phyloP scores from a whole-genome alignment of 192 early-diverging fungal species.

The Umbelopsis sp. region DNA sequence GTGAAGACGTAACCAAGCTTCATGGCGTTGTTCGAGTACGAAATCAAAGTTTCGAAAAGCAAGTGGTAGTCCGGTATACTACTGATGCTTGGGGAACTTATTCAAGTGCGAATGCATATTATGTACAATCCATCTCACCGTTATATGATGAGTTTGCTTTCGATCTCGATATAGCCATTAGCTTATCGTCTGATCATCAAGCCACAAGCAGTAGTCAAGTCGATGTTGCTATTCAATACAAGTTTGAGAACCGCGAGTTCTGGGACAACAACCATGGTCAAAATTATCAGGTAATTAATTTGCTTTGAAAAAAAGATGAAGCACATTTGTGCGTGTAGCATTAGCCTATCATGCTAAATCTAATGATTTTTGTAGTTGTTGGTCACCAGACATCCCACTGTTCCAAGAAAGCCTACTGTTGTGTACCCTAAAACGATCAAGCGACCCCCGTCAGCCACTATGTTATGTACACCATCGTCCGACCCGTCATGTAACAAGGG shows the following conservation, averaged over 20 bases:
- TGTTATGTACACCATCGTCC: not conserved
- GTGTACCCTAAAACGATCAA: slow-evolving; percentile 20
- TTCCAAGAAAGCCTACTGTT: not conserved
- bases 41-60: slow-evolving; percentile 87
- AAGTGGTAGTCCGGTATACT: slow-evolving; percentile 78
- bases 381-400: slow-evolving; percentile 9
- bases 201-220: slow-evolving; percentile 39
- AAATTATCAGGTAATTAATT: slow-evolving; percentile 73
- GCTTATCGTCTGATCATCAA: slow-evolving; percentile 56
- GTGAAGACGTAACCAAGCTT: slow-evolving; percentile 2
- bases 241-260: slow-evolving; percentile 69
- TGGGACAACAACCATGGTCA: slow-evolving; percentile 95
- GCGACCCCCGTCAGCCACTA: slow-evolving; percentile 11
- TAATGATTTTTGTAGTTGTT: not conserved
- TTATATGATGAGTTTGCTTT: slow-evolving; percentile 29
- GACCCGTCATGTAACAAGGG: not conserved
- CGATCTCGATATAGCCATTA: slow-evolving; percentile 73
- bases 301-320: too few species aligned
- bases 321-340: too few species aligned
- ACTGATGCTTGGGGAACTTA: slow-evolving; percentile 79
- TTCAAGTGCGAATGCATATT: slow-evolving; percentile 65
- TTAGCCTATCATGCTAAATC: too few species aligned
- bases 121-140: slow-evolving; percentile 58
- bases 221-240: slow-evolving; percentile 70
- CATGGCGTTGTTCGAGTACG: slow-evolving; percentile 58